Base-by-base conservation (phyloP, 495 filamentous ascomycete species). In the Talaromyces ruber region DNA sequence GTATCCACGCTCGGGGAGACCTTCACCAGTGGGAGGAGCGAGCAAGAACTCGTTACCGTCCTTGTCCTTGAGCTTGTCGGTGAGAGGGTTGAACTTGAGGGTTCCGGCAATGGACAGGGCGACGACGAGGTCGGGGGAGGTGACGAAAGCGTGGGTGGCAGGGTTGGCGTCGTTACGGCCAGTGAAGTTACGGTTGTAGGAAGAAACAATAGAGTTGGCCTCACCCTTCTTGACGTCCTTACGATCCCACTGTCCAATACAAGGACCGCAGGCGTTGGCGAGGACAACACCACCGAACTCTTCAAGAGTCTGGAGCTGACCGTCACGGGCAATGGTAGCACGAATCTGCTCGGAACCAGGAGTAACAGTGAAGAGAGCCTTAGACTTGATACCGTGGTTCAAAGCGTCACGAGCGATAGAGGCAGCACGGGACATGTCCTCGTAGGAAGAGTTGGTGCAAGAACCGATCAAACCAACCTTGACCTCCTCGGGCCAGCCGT, bases 121-220 rank as follows among this genome's bases (percentile, higher is more conserved):
- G 47, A 95, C 91, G 21, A 97, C 92, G 56, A 99, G 82, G 77
- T 99, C 94, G 64, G 94, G 94, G n/a, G 95, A 98, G 68, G 94
- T 88, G 67, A 99, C 95, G 78, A 99, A 99, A 64, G 93, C 89
- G 81, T 98, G 94, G 63, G 94, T 99, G 56, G 94, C 92, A 47
- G 94, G 95, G 84, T 99, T 99, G 68, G 93, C 94, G 69, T 98
- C 94, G 79, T 98, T 98, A 77, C 94, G 92, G 66, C 94, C 94
- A 68, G 93, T 98, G 82, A 99, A 99, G 86, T 99, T 99, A 78
- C 94, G 92, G 86, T 96, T 96, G 85, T 96, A 94, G 47, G 92
- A 96, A 34, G 90, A 95, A 72, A 96, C 83, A 76, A 97, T 97
- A 18, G 92, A 93, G 85, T 98, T 98, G 66, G 92, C 78, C 72